A percentile compares a stretch with the other conserved stretches of the same genome.
Evolutionary conservation across 2,329 filamentous ascomycete species (phyloP).

Genomic region (Cladosporium sp.): DNA sequence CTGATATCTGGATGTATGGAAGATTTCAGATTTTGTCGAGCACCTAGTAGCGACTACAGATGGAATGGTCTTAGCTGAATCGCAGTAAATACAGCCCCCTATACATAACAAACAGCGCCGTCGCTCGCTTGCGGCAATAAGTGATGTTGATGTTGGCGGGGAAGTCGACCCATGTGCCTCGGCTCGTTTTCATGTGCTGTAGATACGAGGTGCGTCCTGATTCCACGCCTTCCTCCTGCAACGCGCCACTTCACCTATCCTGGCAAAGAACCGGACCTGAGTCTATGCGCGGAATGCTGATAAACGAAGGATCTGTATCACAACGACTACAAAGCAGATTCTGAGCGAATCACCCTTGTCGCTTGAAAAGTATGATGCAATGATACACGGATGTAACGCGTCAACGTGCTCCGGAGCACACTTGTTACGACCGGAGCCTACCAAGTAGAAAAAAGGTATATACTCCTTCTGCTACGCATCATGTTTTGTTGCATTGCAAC

Average conservation of each 20-base stretch:
- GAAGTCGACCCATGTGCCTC: background rate
- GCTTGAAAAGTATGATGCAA: background rate
- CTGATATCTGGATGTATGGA: background rate
- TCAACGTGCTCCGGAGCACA: background rate
- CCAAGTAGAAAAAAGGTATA: no score
- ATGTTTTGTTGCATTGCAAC: no score
- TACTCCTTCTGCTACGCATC: no score
- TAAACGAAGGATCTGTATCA: no score
- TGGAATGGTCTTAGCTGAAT: background rate
- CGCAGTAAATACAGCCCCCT: background rate
- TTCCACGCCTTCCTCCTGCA: no score
- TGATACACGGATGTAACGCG: background rate
- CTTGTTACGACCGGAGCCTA: no score
- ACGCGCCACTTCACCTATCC: no score
- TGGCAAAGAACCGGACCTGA: no score
- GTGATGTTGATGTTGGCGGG: background rate
- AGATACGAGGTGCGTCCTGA: no score
- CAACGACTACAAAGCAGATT: background rate
- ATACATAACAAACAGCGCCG: background rate
- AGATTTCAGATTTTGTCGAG: background rate
- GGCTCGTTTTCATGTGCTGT: background rate
- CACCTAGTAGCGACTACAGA: background rate
- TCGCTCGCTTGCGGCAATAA: constrained; percentile 4
- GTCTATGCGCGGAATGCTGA: no score
- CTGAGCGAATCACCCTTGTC: background rate